Base-by-base conservation (phyloP, 176 grass and related monocot genomes). In the Bonia amplexicaulis region DNA sequence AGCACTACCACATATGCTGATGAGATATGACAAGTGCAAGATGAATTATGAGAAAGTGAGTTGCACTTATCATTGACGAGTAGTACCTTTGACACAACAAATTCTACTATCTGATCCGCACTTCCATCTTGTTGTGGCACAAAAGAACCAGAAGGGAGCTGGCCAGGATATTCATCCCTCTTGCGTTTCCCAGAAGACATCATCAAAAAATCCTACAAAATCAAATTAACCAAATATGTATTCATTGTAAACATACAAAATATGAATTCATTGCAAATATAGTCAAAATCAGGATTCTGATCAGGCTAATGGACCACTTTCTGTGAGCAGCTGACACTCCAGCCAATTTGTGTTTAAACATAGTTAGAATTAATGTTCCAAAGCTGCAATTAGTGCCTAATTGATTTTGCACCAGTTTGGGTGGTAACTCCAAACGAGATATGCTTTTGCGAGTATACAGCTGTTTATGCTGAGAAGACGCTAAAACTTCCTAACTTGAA, bases 101-200 rank as follows among this genome's bases (percentile, higher is more conserved):
- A 88, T 81, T 96, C 91, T 61, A 92, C 23, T 55, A 88, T 87
- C 60, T 92, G 80, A 77, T 98, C 96, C 22, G 78, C 70, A 86
- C 80, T 92, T 71, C 96, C 96, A 92, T 98, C 96, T 90, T 98
- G 96, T 75, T 98, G 96, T 63, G 96, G 96, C 87, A 98, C 57
- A 71, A 92, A 96, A 88, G 75, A 88, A 80, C 91, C 91, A 84
- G 96, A 86, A 88, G 90, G 78, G 31, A 90, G 61, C 46, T 88
- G 93, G 79, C 89, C 91, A 89, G 91, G 76, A 82, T 92, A 91
- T 69, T 96, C 93, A 86, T 92, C 90, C 80, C 96, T 98, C 82
- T 98, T 98, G 71, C 96, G 93, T 63, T 98, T 97, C n/a, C 93
- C 93, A 92, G 93, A 90, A 26, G 96, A 70, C 81, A 85, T 76